Percentiles rank a stretch among this genome's conserved stretches.
phyloP scores from a whole-genome alignment of 768 basidiomycete genomes.

The Rhizopogon vesiculosus region DNA sequence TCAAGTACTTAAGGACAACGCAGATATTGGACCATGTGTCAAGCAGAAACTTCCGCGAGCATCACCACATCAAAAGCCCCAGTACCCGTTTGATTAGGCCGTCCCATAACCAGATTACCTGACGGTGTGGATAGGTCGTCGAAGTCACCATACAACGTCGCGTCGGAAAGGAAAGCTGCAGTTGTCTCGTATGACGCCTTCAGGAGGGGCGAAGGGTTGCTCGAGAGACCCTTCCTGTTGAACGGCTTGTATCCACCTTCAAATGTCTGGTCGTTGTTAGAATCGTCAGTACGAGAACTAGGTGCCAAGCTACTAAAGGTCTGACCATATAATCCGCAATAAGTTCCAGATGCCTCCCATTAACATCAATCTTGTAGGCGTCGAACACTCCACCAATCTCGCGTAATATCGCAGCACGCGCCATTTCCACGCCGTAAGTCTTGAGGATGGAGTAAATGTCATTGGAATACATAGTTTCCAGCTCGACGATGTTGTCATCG shows the following conservation, averaged over 20 bases:
- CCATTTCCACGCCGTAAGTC: constrained; percentile 97
- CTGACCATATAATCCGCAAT: constrained; percentile 99
- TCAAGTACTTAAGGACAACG: neutral
- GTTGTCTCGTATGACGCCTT: constrained; percentile 99
- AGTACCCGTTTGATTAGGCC: constrained; percentile 87
- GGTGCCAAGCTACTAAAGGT: neutral
- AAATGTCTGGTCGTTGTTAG: constrained; percentile 65
- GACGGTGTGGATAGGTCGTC: constrained; percentile 90
- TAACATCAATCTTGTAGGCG: constrained; percentile 94
- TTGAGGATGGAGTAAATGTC: constrained; percentile 89
- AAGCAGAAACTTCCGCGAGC: constrained; percentile 29
- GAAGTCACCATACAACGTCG: constrained; percentile 92
- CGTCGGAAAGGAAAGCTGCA: constrained; percentile 88
- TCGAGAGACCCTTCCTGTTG: constrained; percentile 91
- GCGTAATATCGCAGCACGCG: constrained; percentile 81
- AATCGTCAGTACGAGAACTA: neutral
- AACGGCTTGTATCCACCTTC: constrained; percentile 98
- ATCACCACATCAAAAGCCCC: constrained; percentile 88
- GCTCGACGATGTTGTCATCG: constrained; percentile 61
- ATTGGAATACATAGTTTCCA: constrained; percentile 85
- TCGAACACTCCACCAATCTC: constrained; percentile 92
- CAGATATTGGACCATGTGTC: constrained; percentile 6
- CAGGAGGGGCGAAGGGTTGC: constrained; percentile 90
- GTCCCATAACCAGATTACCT: constrained; percentile 86
- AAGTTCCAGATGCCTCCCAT: constrained; percentile 88